Evolutionary conservation across 2,329 filamentous ascomycete genomes (phyloP).

Genomic region (Exophiala mesophila): DNA sequence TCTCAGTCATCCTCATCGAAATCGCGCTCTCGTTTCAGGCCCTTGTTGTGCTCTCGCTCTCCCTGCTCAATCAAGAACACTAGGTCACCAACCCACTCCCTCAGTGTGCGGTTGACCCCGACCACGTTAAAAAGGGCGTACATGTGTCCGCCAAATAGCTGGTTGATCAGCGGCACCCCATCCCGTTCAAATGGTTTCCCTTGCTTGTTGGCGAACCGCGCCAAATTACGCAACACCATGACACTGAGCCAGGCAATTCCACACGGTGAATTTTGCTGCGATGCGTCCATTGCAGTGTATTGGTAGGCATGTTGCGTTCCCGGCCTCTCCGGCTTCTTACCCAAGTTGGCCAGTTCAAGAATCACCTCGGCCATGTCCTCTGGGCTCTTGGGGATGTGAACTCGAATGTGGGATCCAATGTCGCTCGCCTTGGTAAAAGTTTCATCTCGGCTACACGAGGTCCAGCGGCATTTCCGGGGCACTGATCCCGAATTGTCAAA

Average conservation of each 20-base stretch:
- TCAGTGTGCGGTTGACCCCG: conserved; percentile 33
- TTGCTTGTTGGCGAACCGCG: conserved; percentile 34
- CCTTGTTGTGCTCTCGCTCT: conserved; percentile 16
- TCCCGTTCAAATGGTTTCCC: conserved; percentile 22
- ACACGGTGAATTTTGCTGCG: conserved; percentile 34
- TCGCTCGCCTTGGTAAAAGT: conserved; percentile 14
- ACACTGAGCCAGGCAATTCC: conserved; percentile 46
- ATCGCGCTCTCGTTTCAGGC: conserved; percentile 16
- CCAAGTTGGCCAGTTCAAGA: conserved; percentile 16
- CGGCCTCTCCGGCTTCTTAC: conserved; percentile 14
- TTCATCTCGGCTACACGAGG: conserved; percentile 13
- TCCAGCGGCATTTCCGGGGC: conserved; percentile 23
- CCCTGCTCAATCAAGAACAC: conserved; percentile 39
- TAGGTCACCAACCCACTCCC: conserved; percentile 40
- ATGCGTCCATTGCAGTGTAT: conserved; percentile 35
- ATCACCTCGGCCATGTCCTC: conserved; percentile 21
- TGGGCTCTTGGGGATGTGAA: conserved; percentile 23
- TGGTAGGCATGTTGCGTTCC: conserved; percentile 33
- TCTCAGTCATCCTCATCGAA: conserved; percentile 15
- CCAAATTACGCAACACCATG: conserved; percentile 44
- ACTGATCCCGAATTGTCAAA: conserved; percentile 9
- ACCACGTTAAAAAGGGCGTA: conserved; percentile 21
- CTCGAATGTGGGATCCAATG: conserved; percentile 18
- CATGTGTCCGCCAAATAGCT: conserved; percentile 20
- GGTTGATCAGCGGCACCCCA: conserved; percentile 17